These are phyloP conservation scores for Globisporangium nodosum DNA, from an alignment of 352 stramenopile species.

Conservation along the genomic window DNA sequence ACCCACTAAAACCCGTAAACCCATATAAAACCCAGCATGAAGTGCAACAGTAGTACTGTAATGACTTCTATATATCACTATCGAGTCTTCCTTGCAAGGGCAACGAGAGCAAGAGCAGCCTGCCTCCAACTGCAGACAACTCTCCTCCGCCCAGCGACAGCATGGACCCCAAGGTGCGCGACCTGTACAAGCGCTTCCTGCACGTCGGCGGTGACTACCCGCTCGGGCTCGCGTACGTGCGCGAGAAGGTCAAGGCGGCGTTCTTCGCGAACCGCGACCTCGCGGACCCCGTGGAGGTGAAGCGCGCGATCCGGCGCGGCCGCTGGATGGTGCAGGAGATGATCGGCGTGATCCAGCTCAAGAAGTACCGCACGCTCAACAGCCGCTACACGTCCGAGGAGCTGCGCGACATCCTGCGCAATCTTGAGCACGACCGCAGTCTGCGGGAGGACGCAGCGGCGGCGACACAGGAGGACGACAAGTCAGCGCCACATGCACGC, in stretches of 20 bases:
- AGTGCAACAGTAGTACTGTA: too few species aligned
- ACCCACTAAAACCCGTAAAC: too few species aligned
- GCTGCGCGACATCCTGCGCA: slow-evolving; percentile 35
- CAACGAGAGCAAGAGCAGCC: too few species aligned
- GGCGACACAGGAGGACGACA: neutral
- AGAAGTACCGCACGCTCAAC: slow-evolving; percentile 96
- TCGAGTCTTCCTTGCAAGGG: too few species aligned
- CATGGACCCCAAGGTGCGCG: slow-evolving; percentile 92
- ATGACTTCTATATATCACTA: too few species aligned
- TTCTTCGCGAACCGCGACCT: slow-evolving; percentile 87
- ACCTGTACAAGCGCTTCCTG: slow-evolving; percentile 95
- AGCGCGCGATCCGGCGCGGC: slow-evolving; percentile 90
- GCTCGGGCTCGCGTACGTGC: slow-evolving; percentile 88
- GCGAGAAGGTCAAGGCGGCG: slow-evolving; percentile 87
- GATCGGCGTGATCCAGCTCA: slow-evolving; percentile 95
- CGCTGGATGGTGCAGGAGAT: slow-evolving; percentile 95
- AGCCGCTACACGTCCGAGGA: slow-evolving; percentile 86
- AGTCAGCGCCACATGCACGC: neutral
- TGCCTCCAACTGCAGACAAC: too few species aligned
- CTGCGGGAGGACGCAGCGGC: slow-evolving; percentile 31
- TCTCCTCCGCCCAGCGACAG: neutral
- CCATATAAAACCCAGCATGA: too few species aligned
- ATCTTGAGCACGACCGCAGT: slow-evolving; percentile 18
- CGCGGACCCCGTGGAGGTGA: slow-evolving; percentile 29
- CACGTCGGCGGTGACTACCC: slow-evolving; percentile 94